Percentiles rank a stretch among this genome's conserved stretches.
Evolutionary conservation across 2,329 filamentous ascomycete genomes (phyloP).

Genomic region (Arthrobotrys entomopaga): DNA sequence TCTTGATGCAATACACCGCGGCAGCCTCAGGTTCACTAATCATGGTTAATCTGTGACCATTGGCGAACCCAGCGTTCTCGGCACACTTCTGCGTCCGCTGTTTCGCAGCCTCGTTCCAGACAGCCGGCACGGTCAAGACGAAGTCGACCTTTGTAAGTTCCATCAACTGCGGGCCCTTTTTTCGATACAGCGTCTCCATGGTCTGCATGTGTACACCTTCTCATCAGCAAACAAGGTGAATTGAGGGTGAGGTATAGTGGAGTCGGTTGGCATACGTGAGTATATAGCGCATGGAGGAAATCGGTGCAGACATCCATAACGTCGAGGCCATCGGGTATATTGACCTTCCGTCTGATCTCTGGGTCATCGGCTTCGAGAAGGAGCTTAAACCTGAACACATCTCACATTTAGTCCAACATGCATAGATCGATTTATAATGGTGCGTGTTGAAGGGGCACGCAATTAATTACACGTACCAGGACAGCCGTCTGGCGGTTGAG

Average conservation of each 20-base stretch:
- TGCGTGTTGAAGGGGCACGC: constrained; percentile 34
- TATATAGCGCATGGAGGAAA: constrained; percentile 55
- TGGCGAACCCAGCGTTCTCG: constrained; percentile 49
- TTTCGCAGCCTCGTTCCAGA: constrained; percentile 84
- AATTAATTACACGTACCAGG: constrained; percentile 46
- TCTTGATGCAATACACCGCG: constrained; percentile 52
- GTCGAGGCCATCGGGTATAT: constrained; percentile 54
- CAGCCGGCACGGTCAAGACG: constrained; percentile 81
- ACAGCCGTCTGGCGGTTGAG: constrained; percentile 50
- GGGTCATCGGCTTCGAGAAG: constrained; percentile 56
- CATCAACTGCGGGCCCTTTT: constrained; percentile 46
- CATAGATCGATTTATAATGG: neutral
- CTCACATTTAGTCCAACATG: neutral
- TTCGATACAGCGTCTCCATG: constrained; percentile 47
- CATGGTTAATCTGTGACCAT: constrained; percentile 54
- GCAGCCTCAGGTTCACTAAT: constrained; percentile 52
- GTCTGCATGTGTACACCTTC: constrained; percentile 1
- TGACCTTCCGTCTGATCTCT: constrained; percentile 47
- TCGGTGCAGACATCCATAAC: constrained; percentile 56
- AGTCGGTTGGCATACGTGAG: constrained; percentile 34
- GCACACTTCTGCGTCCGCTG: constrained; percentile 53
- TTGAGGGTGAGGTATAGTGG: neutral
- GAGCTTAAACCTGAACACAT: constrained; percentile 51
- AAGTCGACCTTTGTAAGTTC: constrained; percentile 70
- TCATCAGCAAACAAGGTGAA: too few relatives aligned